Conservation (phyloP, 106 monocot genomes). For the Amphibolis antarctica region DNA sequence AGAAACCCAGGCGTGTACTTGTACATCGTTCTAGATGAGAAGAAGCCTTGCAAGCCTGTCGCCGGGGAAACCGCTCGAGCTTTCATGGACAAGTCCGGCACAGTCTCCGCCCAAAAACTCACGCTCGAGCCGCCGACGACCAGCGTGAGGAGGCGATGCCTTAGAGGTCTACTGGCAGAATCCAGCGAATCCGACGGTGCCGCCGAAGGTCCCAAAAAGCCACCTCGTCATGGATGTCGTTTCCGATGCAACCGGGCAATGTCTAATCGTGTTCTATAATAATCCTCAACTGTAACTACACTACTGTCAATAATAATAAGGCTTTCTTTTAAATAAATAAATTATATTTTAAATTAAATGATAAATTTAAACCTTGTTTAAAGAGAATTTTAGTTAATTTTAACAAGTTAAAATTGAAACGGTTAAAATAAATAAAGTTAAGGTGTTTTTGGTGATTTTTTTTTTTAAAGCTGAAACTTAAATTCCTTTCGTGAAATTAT, state of each 20-base stretch:
- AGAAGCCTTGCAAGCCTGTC: background rate
- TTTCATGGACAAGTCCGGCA: slow-evolving; percentile 8
- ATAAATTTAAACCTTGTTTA: no score
- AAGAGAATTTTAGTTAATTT: no score
- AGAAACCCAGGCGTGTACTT: slow-evolving; percentile 16
- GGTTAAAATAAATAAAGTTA: no score
- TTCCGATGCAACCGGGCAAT: slow-evolving; percentile 31
- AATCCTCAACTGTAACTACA: background rate
- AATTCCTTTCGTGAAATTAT: no score
- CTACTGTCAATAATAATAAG: background rate
- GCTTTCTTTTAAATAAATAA: no score
- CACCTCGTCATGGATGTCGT: slow-evolving; percentile 52
- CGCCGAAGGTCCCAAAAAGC: slow-evolving; percentile 39
- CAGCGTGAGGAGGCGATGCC: slow-evolving; percentile 56
- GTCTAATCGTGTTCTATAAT: background rate
- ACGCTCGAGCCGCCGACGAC: slow-evolving; percentile 30
- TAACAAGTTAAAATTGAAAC: no score
- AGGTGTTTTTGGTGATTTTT: no score
- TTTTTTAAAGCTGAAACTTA: no score
- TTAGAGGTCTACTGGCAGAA: slow-evolving; percentile 59
- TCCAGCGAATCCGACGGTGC: slow-evolving; percentile 23
- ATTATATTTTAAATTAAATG: no score
- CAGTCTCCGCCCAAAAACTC: slow-evolving; percentile 15
- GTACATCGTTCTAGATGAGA: slow-evolving; percentile 3
- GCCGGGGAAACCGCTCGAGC: background rate